Conservation (phyloP, 2,329 filamentous ascomycete genomes). For the Fusarium keratoplasticum region DNA sequence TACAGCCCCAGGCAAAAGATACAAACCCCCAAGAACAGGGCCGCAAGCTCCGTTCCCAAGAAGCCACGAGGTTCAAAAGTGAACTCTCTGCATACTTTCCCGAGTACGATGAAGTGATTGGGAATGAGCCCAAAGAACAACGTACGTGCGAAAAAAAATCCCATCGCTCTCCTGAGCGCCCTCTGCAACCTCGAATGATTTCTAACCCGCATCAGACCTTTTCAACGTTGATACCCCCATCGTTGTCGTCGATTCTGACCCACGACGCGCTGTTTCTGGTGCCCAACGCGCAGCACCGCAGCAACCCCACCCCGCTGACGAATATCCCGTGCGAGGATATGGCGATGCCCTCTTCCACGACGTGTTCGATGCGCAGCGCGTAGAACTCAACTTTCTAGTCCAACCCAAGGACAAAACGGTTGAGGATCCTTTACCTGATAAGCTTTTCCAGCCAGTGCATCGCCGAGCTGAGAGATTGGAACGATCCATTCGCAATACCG, state of each 20-base stretch:
- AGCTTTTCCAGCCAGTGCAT: constrained; percentile 65
- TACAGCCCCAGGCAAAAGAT: constrained; percentile 62
- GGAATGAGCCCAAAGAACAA: constrained; percentile 81
- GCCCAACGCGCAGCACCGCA: constrained; percentile 47
- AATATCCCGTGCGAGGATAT: constrained; percentile 62
- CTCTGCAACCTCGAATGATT: not conserved
- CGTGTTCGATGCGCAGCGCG: constrained; percentile 65
- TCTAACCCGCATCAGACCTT: constrained; percentile 66
- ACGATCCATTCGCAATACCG: constrained; percentile 71
- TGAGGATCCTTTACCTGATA: constrained; percentile 68
- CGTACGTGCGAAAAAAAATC: constrained; percentile 65
- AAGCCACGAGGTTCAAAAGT: constrained; percentile 88
- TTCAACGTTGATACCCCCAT: constrained; percentile 80
- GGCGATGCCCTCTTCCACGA: constrained; percentile 67
- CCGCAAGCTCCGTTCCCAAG: constrained; percentile 85
- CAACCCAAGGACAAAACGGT: constrained; percentile 57
- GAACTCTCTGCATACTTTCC: constrained; percentile 91
- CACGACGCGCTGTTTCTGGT: constrained; percentile 44
- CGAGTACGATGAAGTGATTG: constrained; percentile 94
- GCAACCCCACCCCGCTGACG: constrained; percentile 40
- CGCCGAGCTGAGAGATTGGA: constrained; percentile 70
- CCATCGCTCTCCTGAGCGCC: constrained; percentile 26
- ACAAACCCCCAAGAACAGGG: constrained; percentile 69
- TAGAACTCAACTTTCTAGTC: constrained; percentile 67
- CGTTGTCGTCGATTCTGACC: constrained; percentile 70